phyloP scores from a whole-genome alignment of 441 rosid genomes.

The Erodium moschatum region DNA sequence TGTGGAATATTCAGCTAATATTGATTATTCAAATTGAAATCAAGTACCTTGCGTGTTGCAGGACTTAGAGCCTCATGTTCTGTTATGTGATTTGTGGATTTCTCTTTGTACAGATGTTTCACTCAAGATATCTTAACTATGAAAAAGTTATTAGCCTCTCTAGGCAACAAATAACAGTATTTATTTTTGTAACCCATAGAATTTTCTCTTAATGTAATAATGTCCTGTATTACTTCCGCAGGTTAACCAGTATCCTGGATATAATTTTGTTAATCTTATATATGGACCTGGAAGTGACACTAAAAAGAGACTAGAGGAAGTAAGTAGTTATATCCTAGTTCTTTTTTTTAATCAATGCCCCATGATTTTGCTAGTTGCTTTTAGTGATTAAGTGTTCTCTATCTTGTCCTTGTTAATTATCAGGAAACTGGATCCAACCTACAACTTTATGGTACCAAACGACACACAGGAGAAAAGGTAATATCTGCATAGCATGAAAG shows the following conservation, averaged over 20 bases:
- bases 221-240: conserved; percentile 26
- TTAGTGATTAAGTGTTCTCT: background rate
- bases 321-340: conserved; percentile 18
- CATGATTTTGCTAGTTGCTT: background rate
- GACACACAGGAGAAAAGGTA: conserved; percentile 62
- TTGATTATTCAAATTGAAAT: background rate
- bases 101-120: background rate
- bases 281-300: conserved; percentile 76
- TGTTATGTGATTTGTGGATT: background rate
- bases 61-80: background rate
- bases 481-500: conserved; percentile 10
- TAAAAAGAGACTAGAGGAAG: conserved; percentile 67
- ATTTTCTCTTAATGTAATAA: conserved; percentile 5
- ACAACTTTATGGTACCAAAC: conserved; percentile 49
- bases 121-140: background rate
- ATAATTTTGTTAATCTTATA: conserved; percentile 60
- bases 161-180: background rate
- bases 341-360: background rate
- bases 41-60: background rate
- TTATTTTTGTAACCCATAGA: background rate
- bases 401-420: conserved; percentile 9
- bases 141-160: background rate
- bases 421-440: conserved; percentile 85
- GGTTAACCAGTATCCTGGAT: conserved; percentile 65
- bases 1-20: background rate